These are phyloP conservation scores for Scheffersomyces parashehatae DNA, from an alignment of 1,139 yeast genomes.

Conservation along the genomic window DNA sequence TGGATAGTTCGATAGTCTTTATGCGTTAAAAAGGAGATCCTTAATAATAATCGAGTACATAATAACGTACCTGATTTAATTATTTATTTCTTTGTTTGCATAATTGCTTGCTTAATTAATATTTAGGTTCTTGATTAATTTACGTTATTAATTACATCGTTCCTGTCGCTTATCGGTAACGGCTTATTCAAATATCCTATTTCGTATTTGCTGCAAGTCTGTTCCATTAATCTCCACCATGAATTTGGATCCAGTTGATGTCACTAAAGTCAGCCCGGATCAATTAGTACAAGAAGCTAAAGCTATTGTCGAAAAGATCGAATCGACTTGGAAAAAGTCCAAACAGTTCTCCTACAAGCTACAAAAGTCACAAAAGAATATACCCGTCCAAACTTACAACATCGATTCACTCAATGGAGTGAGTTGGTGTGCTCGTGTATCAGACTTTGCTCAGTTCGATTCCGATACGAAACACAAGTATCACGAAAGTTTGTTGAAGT, in stretches of 20 bases:
- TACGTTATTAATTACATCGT: too few species aligned
- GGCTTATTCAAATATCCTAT: too few species aligned
- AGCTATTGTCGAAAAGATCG: constrained; percentile 3
- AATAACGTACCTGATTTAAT: too few species aligned
- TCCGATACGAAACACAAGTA: constrained; percentile 14
- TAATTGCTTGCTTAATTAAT: too few species aligned
- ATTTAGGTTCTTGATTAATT: too few species aligned
- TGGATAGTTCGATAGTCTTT: too few species aligned
- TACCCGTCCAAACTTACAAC: constrained; percentile 11
- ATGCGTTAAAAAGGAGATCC: too few species aligned
- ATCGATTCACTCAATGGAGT: constrained; percentile 16
- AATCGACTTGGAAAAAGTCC: constrained; percentile 14
- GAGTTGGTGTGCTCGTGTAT: constrained; percentile 23
- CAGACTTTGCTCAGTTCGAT: constrained; percentile 17
- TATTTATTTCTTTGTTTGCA: too few species aligned
- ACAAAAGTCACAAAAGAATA: constrained; percentile 2
- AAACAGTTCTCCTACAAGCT: constrained; percentile 9
- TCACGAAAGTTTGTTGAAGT: constrained; percentile 14
- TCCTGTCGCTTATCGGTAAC: too few species aligned
- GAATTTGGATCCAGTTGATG: background rate
- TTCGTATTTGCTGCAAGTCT: too few species aligned
- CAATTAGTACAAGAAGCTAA: constrained; percentile 4
- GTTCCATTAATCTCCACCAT: background rate
- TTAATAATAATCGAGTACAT: too few species aligned
- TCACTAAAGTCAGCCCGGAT: background rate